Evolutionary conservation across 306 rosid species (phyloP), one percentile per base, ranked within the genome.

Genomic region (Senna tora): DNA sequence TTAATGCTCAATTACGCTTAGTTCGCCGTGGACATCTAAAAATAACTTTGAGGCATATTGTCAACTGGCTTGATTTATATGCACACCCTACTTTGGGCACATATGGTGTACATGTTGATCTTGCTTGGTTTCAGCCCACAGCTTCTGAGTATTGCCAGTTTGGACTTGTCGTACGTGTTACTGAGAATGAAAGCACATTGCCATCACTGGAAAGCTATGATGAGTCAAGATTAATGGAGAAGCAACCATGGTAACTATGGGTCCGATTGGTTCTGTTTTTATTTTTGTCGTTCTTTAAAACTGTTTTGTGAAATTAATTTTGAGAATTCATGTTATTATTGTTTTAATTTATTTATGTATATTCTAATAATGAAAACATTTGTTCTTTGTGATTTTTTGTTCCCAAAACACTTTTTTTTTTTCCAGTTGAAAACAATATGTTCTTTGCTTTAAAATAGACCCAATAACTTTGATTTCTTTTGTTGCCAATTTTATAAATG

Each of bases 71-170:
- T 42, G 84, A 83, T 52, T 74, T 82, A 12, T 85, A 84, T 80
- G 89, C 76, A 8, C 75, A 82, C 65, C 81, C 84, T 25, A 69
- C 84, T 39, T 72, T 87, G 33, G 72, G 77, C 49, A 28, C 69
- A 45, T 80, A 73, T 80, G 84, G 86, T 62, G 32, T 85, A 22
- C 71, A 69, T 32, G 84, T 83, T 36, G 84, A 83, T 74, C 89
- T 87, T 59, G 83, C 87, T 28, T 82, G 92, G 87, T 83, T 85
- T 85, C 92, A 84, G 78, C 87, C 83, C 32, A 82, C 92, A 56
- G 84, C 89, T 9, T 80, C 89, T 10, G 87, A 86, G 53, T 87
- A 87, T 78, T 69, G 74, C 51, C 87, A 87, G 56, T 87, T 78
- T 38, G 92, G 92, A 43, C 72, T 87, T 20, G 55, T 87, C 65